These are phyloP conservation scores for Eutrema japonicum DNA, from an alignment of 345 rosid species.

Conservation along the genomic window DNA sequence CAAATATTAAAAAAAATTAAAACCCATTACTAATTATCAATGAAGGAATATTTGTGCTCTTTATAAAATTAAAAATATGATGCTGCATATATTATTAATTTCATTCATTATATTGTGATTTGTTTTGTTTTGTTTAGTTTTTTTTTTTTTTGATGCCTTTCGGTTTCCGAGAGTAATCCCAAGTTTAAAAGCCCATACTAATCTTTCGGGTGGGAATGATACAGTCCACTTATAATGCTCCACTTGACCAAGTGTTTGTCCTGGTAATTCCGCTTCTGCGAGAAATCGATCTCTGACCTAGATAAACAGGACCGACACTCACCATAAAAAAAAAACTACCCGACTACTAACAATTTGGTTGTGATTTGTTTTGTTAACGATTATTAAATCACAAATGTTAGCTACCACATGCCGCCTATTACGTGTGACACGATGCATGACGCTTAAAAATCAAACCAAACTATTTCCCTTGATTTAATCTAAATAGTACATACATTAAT, in stretches of 20 bases:
- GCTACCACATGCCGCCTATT: constrained; percentile 46
- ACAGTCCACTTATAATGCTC: too few species aligned
- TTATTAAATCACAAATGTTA: constrained; percentile 21
- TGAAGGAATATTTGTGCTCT: not conserved
- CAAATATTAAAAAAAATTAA: not conserved
- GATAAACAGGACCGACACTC: too few species aligned
- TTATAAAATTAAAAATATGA: constrained; percentile 9
- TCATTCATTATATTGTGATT: constrained; percentile 18
- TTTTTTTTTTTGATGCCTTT: too few species aligned
- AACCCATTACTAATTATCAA: constrained; percentile 1
- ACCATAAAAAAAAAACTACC: too few species aligned
- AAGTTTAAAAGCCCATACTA: too few species aligned
- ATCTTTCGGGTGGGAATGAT: too few species aligned
- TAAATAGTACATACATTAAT: not conserved
- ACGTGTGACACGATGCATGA: constrained; percentile 38
- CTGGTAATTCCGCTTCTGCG: too few species aligned
- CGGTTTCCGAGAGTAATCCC: too few species aligned
- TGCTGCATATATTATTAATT: constrained; percentile 3
- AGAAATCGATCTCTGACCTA: too few species aligned
- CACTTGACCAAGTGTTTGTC: too few species aligned
- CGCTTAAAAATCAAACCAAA: constrained; percentile 30
- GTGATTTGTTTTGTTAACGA: not conserved
- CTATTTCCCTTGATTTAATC: constrained; percentile 8
- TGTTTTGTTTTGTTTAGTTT: not conserved
- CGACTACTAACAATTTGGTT: too few species aligned